Base-by-base conservation (phyloP, 495 filamentous ascomycete genomes). In the Ascodesmis nigricans region DNA sequence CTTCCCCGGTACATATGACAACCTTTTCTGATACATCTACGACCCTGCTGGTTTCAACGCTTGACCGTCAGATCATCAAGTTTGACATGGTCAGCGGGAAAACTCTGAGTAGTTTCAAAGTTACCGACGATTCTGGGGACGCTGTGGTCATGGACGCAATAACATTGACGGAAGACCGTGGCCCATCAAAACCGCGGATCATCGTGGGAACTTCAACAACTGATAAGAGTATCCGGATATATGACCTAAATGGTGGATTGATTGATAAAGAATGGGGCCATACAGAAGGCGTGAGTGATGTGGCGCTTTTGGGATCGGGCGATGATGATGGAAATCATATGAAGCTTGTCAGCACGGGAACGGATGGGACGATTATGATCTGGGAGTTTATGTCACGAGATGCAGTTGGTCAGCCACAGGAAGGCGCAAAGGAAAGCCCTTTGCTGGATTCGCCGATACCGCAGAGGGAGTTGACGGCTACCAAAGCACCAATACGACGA, bases 251-350 rank as follows among this genome's bases (percentile, higher is more conserved):
- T 25, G 84, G 83, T 9, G 51, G 59, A 16, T 70, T 97, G 41
- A 56, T 93, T 33, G 73, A 78, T 17, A 71, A 78, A 23, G 87
- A 91, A 53, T 91, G 80, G 64, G 90, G 87, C 9, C 87, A 97
- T 49, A 90, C 79, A 0, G 82, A 91, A 48, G 75, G 80, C 26
- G 73, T 95, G 26, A 87, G 78, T 26, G 82, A 75, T 48, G 64
- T 83, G 23, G 61, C 69, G n/a, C 52, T 93, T 8, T 44, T 91
- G 3, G 74, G 79, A 41, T 40, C 44, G 8, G 57, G 57, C 2
- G 54, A 63, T 1, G 56, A 67, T 5, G 48, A 55, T 3, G 58
- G 55, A 22, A 21, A 31, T 3, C 35, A 46, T 24, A 53, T 56
- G 31, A 69, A 57, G 30, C 50, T 84, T 28, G 62, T 87, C 24